A percentile compares a stretch with the other conserved stretches of the same genome.
phyloP scores from a whole-genome alignment of 2,329 filamentous ascomycete species.

The Triangularia setosa region DNA sequence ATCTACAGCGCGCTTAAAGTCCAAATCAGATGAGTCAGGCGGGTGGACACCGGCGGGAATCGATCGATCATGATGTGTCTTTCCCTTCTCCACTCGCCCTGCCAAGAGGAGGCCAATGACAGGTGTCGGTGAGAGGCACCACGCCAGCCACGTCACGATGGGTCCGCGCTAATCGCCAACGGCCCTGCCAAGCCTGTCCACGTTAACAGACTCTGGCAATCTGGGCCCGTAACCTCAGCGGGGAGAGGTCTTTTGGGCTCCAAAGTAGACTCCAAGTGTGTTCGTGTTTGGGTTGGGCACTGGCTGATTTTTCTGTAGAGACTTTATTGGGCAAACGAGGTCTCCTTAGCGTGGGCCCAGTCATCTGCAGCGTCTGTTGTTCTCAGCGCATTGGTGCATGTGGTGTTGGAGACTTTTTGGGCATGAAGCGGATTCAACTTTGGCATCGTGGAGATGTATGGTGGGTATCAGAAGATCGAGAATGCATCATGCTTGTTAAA shows the following conservation, averaged over 20 bases:
- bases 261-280: conserved; percentile 11
- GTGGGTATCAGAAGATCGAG: not conserved
- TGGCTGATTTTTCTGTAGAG: conserved; percentile 7
- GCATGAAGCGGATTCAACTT: not conserved
- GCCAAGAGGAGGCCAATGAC: not conserved
- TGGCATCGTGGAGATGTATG: not conserved
- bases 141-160: not conserved
- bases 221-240: not conserved
- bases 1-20: not conserved
- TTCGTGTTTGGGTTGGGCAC: conserved; percentile 8
- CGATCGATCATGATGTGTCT: not conserved
- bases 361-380: not conserved
- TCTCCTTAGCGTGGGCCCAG: not conserved
- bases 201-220: not conserved
- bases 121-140: not conserved
- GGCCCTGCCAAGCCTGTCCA: not conserved
- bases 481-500: not conserved
- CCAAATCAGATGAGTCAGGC: not conserved
- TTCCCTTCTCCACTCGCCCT: not conserved
- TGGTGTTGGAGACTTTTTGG: not conserved
- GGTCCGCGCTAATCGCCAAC: not conserved
- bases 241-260: conserved; percentile 11
- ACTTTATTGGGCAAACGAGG: conserved; percentile 5
- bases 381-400: not conserved
- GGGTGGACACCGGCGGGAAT: not conserved